Conservation (phyloP, 192 early-diverging fungal genomes). For the Coemansia sp. region DNA sequence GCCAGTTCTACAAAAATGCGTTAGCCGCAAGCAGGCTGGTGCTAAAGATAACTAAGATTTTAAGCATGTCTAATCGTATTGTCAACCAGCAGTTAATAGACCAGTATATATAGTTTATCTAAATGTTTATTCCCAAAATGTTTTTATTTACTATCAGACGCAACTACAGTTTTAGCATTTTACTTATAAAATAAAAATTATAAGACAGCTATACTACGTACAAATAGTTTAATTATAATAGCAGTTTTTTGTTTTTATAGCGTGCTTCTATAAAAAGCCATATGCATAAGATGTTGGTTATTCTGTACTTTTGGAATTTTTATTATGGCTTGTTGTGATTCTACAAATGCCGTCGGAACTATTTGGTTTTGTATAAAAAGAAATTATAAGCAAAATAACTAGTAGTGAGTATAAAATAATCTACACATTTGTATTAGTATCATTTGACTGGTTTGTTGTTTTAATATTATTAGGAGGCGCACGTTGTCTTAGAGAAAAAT, state of each 20-base stretch:
- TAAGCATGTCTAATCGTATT: neutral
- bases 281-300: no score
- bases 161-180: no score
- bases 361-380: no score
- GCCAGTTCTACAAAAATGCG: neutral
- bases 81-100: neutral
- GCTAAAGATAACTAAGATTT: neutral
- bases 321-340: no score
- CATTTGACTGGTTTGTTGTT: neutral
- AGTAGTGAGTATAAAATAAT: neutral
- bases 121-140: neutral
- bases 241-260: no score
- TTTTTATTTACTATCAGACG: neutral
- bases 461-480: neutral
- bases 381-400: neutral
- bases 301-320: no score
- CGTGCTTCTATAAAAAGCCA: no score
- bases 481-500: constrained; percentile 16
- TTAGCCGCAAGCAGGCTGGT: neutral
- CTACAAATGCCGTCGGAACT: no score
- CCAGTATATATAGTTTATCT: neutral
- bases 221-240: no score
- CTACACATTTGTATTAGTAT: neutral
- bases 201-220: no score
- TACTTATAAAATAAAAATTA: no score